These are phyloP conservation scores for Coelastrella sp. DNA, from an alignment of 139 green algal genomes.

Conservation along the genomic window DNA sequence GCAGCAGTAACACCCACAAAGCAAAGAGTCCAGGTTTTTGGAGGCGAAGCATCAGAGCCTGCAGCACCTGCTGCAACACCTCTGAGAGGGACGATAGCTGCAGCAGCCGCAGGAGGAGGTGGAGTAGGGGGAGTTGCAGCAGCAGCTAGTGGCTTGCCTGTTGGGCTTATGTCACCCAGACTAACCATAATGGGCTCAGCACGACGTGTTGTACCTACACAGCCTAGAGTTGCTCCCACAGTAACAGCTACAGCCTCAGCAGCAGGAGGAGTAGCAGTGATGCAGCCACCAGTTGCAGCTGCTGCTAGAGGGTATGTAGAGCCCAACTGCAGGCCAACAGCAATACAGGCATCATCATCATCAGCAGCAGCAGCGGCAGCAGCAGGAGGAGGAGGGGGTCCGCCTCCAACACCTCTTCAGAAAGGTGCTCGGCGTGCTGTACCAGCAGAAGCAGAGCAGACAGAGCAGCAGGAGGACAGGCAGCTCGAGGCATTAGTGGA, in stretches of 20 bases:
- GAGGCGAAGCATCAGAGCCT: too few relatives aligned
- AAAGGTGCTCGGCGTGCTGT: constrained; percentile 15
- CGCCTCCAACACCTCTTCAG: constrained; percentile 21
- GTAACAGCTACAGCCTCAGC: neutral
- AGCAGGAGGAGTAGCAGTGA: neutral
- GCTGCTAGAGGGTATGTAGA: neutral
- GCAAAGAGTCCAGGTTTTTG: neutral
- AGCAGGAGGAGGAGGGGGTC: neutral
- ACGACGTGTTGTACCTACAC: neutral
- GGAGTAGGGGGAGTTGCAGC: neutral
- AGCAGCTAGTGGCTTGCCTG: neutral
- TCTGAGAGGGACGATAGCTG: neutral
- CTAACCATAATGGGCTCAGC: constrained; percentile 19
- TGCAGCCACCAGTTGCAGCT: neutral
- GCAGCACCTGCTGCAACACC: neutral
- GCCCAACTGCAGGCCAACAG: neutral
- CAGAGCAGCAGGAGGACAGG: neutral
- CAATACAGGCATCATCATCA: neutral
- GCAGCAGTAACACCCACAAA: constrained; percentile 15
- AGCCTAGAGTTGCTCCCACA: neutral
- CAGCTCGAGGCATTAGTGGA: constrained; percentile 23
- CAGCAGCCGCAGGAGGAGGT: constrained; percentile 31
- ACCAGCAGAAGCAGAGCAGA: neutral
- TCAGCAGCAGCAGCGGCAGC: neutral
- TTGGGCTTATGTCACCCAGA: constrained; percentile 23